Conservation (phyloP, 129 eudicot species). For the Arctium minus region DNA sequence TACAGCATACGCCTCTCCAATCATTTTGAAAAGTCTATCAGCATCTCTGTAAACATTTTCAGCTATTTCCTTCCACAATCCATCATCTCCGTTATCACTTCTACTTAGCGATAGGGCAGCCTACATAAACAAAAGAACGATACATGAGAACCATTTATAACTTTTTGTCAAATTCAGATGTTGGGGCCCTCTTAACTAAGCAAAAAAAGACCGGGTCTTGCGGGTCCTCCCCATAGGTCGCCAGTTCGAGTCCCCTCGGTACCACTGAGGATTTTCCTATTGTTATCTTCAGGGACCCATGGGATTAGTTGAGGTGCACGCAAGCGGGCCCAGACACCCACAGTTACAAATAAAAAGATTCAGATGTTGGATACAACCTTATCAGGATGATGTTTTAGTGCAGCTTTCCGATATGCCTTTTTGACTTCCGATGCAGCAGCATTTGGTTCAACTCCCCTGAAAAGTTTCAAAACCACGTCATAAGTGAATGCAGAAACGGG, state of each 20-base stretch:
- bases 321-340: too few relatives aligned
- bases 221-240: too few relatives aligned
- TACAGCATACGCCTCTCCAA: slow-evolving; percentile 94
- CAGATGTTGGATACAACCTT: slow-evolving; percentile 48
- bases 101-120: slow-evolving; percentile 73
- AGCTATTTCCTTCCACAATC: slow-evolving; percentile 74
- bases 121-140: slow-evolving; percentile 30
- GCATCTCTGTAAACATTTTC: slow-evolving; percentile 81
- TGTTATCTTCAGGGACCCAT: not conserved
- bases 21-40: slow-evolving; percentile 94
- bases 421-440: slow-evolving; percentile 76
- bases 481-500: not conserved
- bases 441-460: slow-evolving; percentile 81
- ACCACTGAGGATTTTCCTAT: not conserved
- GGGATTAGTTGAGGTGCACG: too few relatives aligned
- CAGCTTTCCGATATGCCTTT: slow-evolving; percentile 99
- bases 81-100: slow-evolving; percentile 83
- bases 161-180: not conserved
- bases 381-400: slow-evolving; percentile 95
- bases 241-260: not conserved
- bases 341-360: not conserved
- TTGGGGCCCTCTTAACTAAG: not conserved
- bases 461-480: not conserved
- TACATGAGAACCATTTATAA: not conserved
- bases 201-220: not conserved